Evolutionary conservation across 2,329 filamentous ascomycete species (phyloP), one percentile per base, ranked within the genome.

Genomic region (Ceratocystis huliohia): DNA sequence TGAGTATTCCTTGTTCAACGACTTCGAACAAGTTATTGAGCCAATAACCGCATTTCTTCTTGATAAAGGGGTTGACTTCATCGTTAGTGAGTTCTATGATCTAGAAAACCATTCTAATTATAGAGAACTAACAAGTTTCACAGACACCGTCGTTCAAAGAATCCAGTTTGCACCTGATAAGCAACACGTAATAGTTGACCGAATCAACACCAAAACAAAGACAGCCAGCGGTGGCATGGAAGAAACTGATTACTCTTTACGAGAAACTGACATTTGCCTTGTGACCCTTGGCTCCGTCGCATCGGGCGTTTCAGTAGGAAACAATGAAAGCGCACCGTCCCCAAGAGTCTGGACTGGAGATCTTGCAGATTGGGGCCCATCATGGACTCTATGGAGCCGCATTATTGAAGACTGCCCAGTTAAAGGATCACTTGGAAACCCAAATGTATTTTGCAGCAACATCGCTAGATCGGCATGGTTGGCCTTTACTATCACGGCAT

Each of bases 351-450:
- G 44, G 22, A 59, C 41, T 20, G 64, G 64, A 13, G 28, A 72
- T 20, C 67, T 72, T 3, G 76, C 74, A 10, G 73, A 73, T 62
- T 76, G 76, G 64, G 72, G 71, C 30, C 75, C 75, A 22, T 74
- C 75, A 13, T 78, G 77, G 76, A 71, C 74, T 3, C 70, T 78
- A 3, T 79, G 77, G 77, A 69, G 73, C 2, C 73, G 74, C n/a
- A 71, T 78, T 8, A 73, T 74, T 1, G 73, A 73, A 10, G 75
- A 75, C 66, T 69, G 73, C 65, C 65, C 72, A 8, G 71, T 72
- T 0, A 75, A 78, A 66, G 75, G 76, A 33, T 74, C 75, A 61
- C 75, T 77, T 0, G 74, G 76, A 41, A 76, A 69, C 33, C 69
- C 69, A 3, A 25, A 50, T 20, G 63, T 75, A 59, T 79, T 79